Evolutionary conservation across 2,329 filamentous ascomycete species (phyloP).

Genomic region (Zymoseptoria tritici): DNA sequence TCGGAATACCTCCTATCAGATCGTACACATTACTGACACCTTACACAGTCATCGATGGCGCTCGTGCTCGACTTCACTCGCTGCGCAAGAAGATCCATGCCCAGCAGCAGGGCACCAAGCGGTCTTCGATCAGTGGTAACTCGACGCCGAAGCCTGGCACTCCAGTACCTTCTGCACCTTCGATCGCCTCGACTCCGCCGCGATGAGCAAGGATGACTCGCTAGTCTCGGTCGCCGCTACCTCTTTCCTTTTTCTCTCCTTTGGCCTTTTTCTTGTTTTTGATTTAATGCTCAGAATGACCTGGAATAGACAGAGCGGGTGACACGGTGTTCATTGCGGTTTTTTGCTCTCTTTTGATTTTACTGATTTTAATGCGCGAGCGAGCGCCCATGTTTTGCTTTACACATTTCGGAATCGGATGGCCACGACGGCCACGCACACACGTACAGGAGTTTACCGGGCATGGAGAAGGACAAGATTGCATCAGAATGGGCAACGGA

Average conservation of each 20-base stretch:
- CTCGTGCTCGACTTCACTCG: constrained; percentile 34
- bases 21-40: too few relatives aligned
- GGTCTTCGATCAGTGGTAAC: constrained; percentile 14
- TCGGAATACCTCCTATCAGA: too few relatives aligned
- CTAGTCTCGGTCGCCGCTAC: background rate
- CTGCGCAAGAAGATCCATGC: constrained; percentile 41
- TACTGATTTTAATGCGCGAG: background rate
- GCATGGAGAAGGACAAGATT: background rate
- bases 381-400: too few relatives aligned
- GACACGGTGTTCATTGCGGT: too few relatives aligned
- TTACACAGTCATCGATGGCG: constrained; percentile 43
- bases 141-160: constrained; percentile 15
- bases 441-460: background rate
- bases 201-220: constrained; percentile 4
- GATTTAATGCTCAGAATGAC: too few relatives aligned
- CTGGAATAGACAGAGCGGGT: too few relatives aligned
- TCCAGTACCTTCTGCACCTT: constrained; percentile 8
- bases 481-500: background rate
- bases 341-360: too few relatives aligned
- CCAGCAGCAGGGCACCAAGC: constrained; percentile 28
- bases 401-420: too few relatives aligned
- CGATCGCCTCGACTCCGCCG: constrained; percentile 14
- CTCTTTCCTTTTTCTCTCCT: too few relatives aligned
- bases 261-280: too few relatives aligned
- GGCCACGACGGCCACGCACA: background rate